These are phyloP conservation scores for Botrytis cinerea DNA, from an alignment of 2,329 filamentous ascomycete species.

Conservation along the genomic window DNA sequence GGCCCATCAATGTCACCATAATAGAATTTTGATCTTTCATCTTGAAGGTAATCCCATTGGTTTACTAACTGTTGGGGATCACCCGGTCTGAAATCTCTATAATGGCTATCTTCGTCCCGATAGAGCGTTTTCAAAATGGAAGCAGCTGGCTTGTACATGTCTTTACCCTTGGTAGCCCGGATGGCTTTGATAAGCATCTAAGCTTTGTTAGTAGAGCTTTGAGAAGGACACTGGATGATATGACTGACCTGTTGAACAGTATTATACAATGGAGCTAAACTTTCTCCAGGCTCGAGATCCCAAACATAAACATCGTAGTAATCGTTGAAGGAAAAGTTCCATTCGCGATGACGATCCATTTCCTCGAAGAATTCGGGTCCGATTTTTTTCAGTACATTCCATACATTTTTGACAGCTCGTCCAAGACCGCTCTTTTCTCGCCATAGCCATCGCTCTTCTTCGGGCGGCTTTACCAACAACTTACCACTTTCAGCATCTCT, in stretches of 20 bases:
- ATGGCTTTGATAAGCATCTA: slow-evolving; percentile 45
- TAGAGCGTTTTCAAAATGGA: slow-evolving; percentile 45
- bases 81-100: slow-evolving; percentile 10
- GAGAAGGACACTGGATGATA: neutral
- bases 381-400: slow-evolving; percentile 42
- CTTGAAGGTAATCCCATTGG: slow-evolving; percentile 17
- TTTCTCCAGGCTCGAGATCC: slow-evolving; percentile 43
- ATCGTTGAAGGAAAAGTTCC: slow-evolving; percentile 47
- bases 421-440: slow-evolving; percentile 46
- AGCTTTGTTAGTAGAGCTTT: neutral
- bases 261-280: slow-evolving; percentile 40
- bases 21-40: slow-evolving; percentile 3
- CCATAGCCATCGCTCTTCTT: slow-evolving; percentile 45
- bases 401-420: slow-evolving; percentile 45
- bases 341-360: slow-evolving; percentile 44
- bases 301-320: slow-evolving; percentile 49
- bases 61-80: neutral
- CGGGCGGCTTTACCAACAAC: slow-evolving; percentile 43
- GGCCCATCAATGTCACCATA: slow-evolving; percentile 8
- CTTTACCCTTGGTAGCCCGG: slow-evolving; percentile 39
- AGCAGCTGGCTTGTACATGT: slow-evolving; percentile 41
- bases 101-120: slow-evolving; percentile 38
- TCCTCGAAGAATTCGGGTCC: slow-evolving; percentile 45
- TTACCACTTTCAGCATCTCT: slow-evolving; percentile 46
- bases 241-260: slow-evolving; percentile 40